These are phyloP conservation scores for Suillus subalutaceus DNA, from an alignment of 768 basidiomycete species.

Conservation along the genomic window DNA sequence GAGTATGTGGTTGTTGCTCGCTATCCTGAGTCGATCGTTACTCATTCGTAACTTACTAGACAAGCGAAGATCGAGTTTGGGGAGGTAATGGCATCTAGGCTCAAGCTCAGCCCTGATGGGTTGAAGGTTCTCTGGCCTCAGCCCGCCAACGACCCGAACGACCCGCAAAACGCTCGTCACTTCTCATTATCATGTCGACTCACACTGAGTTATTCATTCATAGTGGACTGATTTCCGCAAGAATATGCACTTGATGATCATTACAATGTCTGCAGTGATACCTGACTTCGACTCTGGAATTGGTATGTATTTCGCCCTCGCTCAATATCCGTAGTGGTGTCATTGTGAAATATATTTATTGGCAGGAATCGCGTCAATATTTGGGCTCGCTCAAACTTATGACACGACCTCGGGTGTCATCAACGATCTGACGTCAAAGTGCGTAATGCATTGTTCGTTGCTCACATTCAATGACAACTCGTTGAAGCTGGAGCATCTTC, in stretches of 20 bases:
- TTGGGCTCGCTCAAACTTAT: slow-evolving; percentile 47
- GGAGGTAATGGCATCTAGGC: slow-evolving; percentile 42
- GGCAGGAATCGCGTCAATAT: slow-evolving; percentile 53
- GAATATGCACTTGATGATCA: slow-evolving; percentile 47
- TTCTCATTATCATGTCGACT: neutral
- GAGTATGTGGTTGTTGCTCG: slow-evolving; percentile 40
- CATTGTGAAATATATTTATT: neutral
- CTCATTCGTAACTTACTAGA: slow-evolving; percentile 23
- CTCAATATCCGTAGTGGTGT: neutral
- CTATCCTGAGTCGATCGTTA: too few species aligned
- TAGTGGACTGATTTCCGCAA: slow-evolving; percentile 52
- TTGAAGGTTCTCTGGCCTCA: slow-evolving; percentile 58
- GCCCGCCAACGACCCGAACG: slow-evolving; percentile 49
- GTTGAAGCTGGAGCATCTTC: slow-evolving; percentile 49
- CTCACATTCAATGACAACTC: slow-evolving; percentile 10
- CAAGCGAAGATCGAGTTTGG: slow-evolving; percentile 56
- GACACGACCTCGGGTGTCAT: slow-evolving; percentile 49
- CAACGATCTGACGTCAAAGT: slow-evolving; percentile 53
- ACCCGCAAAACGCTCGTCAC: slow-evolving; percentile 54
- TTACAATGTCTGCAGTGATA: slow-evolving; percentile 54
- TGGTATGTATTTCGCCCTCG: slow-evolving; percentile 32
- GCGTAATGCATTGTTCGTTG: neutral
- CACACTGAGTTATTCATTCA: neutral
- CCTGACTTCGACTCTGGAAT: slow-evolving; percentile 59
- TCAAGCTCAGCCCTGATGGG: slow-evolving; percentile 51